These are phyloP conservation scores for Ophiobolus disseminans DNA, from an alignment of 2,329 filamentous ascomycete genomes.

Conservation along the genomic window DNA sequence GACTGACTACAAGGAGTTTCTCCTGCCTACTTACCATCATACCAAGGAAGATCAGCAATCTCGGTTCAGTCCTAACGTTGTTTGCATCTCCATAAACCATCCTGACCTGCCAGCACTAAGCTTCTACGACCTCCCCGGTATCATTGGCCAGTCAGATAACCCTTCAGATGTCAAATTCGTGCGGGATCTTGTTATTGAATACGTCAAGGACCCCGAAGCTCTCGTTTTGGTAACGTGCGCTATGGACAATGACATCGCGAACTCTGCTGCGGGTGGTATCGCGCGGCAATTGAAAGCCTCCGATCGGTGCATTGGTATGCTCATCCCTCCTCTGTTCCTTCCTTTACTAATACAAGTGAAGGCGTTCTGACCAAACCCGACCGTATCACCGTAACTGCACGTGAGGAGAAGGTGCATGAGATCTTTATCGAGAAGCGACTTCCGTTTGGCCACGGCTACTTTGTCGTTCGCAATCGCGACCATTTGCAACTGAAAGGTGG, in stretches of 20 bases:
- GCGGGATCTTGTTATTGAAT: constrained; percentile 71
- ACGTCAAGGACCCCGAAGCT: constrained; percentile 72
- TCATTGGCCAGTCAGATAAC: constrained; percentile 74
- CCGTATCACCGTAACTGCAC: constrained; percentile 62
- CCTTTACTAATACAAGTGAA: neutral
- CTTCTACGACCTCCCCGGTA: constrained; percentile 85
- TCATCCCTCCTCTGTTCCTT: neutral
- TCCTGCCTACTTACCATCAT: constrained; percentile 17
- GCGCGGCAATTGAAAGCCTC: constrained; percentile 44
- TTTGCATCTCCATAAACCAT: constrained; percentile 76
- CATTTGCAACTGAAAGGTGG: constrained; percentile 57
- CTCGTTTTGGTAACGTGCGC: constrained; percentile 79
- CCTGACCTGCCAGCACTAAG: constrained; percentile 75
- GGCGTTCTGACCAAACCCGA: constrained; percentile 90
- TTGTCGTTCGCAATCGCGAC: constrained; percentile 71
- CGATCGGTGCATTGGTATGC: constrained; percentile 51
- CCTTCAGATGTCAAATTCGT: constrained; percentile 66
- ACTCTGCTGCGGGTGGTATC: constrained; percentile 73
- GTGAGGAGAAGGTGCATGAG: constrained; percentile 62
- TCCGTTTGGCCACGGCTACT: constrained; percentile 75
- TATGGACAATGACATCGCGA: constrained; percentile 80
- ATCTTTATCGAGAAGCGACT: constrained; percentile 71
- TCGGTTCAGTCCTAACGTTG: constrained; percentile 82
- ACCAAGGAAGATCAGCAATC: constrained; percentile 52
- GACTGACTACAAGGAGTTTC: constrained; percentile 54